These are phyloP conservation scores for Perkinsus olseni DNA, from an alignment of 169 alveolate species.

Conservation along the genomic window DNA sequence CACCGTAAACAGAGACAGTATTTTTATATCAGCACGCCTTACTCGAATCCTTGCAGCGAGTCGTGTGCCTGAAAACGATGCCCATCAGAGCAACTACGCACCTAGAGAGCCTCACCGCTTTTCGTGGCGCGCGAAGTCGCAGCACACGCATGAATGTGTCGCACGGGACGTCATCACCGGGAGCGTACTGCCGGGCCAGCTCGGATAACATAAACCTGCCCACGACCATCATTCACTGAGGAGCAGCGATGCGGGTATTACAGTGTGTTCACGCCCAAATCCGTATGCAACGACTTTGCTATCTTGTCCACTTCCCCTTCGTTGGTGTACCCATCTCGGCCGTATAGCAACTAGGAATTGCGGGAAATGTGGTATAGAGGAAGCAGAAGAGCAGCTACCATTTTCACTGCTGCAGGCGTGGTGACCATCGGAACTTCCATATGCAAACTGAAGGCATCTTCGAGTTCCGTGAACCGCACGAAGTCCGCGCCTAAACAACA, in stretches of 20 bases:
- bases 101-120: neutral
- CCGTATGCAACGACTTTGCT: neutral
- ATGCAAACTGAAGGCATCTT: slow-evolving; percentile 27
- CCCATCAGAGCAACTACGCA: neutral
- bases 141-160: neutral
- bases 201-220: neutral
- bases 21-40: no score
- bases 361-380: neutral
- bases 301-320: neutral
- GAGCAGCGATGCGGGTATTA: neutral
- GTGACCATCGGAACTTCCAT: slow-evolving; percentile 30
- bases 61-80: neutral
- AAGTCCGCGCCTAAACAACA: neutral
- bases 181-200: neutral
- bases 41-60: neutral
- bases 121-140: slow-evolving; percentile 1
- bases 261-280: neutral
- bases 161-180: neutral
- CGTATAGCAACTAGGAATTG: neutral
- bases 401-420: slow-evolving; percentile 13
- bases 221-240: neutral
- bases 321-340: neutral
- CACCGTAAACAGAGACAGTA: neutral
- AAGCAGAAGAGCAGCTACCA: neutral
- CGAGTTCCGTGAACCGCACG: slow-evolving; percentile 17